Evolutionary conservation across 179 eudicot genomes (phyloP).

Genomic region (Beta macrorhiza): DNA sequence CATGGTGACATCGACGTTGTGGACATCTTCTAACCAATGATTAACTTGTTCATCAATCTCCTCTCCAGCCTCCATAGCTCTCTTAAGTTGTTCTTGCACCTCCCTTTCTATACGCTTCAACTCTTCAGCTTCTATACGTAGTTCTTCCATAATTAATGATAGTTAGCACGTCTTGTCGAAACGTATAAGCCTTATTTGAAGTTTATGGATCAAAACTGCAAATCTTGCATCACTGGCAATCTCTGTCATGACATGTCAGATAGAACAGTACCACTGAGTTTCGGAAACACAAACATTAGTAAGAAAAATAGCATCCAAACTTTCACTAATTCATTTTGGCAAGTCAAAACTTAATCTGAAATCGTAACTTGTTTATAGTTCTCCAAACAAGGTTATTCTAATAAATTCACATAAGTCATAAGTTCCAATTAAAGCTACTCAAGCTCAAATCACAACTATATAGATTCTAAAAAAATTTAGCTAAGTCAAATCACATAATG

Average conservation of each 20-base stretch:
- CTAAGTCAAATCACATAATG: too few relatives aligned
- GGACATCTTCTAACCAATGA: neutral
- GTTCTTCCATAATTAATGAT: neutral
- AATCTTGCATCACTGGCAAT: neutral
- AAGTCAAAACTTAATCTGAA: neutral
- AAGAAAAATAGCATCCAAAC: too few relatives aligned
- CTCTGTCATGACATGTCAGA: neutral
- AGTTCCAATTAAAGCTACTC: too few relatives aligned
- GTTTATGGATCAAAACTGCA: neutral
- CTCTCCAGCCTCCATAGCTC: neutral
- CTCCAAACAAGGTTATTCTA: neutral
- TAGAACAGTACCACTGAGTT: neutral
- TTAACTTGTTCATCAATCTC: slow-evolving; percentile 2
- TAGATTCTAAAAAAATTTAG: neutral
- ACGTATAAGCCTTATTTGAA: neutral
- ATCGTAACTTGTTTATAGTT: too few relatives aligned
- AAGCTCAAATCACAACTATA: neutral
- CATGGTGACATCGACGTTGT: neutral
- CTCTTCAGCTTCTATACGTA: neutral
- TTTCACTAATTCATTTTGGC: neutral
- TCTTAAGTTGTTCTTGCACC: neutral
- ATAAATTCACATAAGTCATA: too few relatives aligned
- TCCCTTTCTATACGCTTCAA: neutral
- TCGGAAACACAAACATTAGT: neutral
- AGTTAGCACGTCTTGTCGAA: neutral